These are phyloP conservation scores for Ogataea zsoltii DNA, from an alignment of 805 yeast species.

Conservation along the genomic window DNA sequence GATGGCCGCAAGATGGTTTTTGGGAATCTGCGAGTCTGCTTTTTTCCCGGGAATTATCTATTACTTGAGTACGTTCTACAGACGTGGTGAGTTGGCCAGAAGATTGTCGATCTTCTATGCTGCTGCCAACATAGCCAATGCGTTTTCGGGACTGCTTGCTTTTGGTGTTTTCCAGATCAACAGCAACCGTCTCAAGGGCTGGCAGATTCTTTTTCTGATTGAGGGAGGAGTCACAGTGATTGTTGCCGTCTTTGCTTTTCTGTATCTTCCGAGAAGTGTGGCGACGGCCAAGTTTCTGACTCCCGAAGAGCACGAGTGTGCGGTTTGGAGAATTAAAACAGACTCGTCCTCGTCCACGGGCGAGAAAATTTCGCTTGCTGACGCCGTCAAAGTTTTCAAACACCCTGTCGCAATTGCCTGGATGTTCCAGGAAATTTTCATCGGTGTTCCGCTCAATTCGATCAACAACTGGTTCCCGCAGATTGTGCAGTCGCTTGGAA, in stretches of 20 bases:
- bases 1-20: constrained; percentile 38
- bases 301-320: constrained; percentile 42
- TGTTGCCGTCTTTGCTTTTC: constrained; percentile 35
- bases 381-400: constrained; percentile 44
- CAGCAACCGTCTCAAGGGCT: constrained; percentile 39
- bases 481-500: constrained; percentile 39
- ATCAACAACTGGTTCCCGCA: constrained; percentile 53
- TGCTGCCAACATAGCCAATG: constrained; percentile 35
- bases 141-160: constrained; percentile 40
- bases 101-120: constrained; percentile 39
- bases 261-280: constrained; percentile 40
- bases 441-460: constrained; percentile 52
- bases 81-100: constrained; percentile 39
- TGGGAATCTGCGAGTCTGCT: constrained; percentile 40
- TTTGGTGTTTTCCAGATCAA: constrained; percentile 41
- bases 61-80: constrained; percentile 39
- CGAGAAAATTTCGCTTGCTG: constrained; percentile 38
- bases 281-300: constrained; percentile 38
- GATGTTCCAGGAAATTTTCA: constrained; percentile 44
- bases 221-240: constrained; percentile 45
- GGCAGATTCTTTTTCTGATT: constrained; percentile 49
- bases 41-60: constrained; percentile 42
- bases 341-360: constrained; percentile 46
- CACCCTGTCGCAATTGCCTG: constrained; percentile 47
- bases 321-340: constrained; percentile 40